phyloP scores from a whole-genome alignment of 2,329 filamentous ascomycete genomes.

The Trichoderma hamatum region DNA sequence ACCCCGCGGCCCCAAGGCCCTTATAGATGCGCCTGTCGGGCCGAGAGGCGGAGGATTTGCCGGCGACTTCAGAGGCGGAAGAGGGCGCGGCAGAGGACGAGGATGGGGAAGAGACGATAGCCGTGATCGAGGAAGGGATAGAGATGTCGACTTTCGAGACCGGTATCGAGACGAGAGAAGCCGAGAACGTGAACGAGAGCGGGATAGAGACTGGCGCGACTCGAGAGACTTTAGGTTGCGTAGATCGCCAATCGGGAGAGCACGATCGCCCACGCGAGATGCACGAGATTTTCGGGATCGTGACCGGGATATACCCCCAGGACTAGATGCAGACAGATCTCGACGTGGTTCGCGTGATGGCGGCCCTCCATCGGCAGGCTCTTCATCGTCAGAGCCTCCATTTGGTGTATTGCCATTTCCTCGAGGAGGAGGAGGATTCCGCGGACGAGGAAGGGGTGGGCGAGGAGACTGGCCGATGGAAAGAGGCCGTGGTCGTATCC shows the following conservation, averaged over 20 bases:
- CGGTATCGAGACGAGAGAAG: conserved; percentile 63
- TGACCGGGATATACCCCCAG: conserved; percentile 60
- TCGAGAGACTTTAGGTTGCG: conserved; percentile 47
- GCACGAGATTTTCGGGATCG: conserved; percentile 67
- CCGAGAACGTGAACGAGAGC: conserved; percentile 60
- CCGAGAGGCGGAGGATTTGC: conserved; percentile 69
- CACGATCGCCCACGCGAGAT: conserved; percentile 69
- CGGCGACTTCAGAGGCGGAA: conserved; percentile 62
- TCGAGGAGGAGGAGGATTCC: conserved; percentile 58
- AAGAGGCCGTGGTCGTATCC: conserved; percentile 59
- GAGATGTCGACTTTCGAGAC: conserved; percentile 63
- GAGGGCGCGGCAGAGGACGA: conserved; percentile 58
- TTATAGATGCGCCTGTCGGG: conserved; percentile 70
- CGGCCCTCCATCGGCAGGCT: conserved; percentile 69
- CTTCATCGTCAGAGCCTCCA: conserved; percentile 68
- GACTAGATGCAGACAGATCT: conserved; percentile 67
- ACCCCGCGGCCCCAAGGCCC: conserved; percentile 78
- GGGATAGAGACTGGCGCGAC: conserved; percentile 53
- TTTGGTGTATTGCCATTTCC: conserved; percentile 57
- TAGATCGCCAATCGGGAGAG: conserved; percentile 61
- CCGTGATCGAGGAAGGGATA: conserved; percentile 61
- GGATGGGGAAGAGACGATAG: conserved; percentile 65
- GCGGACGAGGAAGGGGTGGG: conserved; percentile 56
- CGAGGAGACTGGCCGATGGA: conserved; percentile 47
- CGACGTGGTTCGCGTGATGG: conserved; percentile 71